A percentile compares a stretch with the other conserved stretches of the same genome.
Conservation (phyloP, 2,329 filamentous ascomycete genomes). For the Trichophaea hybrida region DNA sequence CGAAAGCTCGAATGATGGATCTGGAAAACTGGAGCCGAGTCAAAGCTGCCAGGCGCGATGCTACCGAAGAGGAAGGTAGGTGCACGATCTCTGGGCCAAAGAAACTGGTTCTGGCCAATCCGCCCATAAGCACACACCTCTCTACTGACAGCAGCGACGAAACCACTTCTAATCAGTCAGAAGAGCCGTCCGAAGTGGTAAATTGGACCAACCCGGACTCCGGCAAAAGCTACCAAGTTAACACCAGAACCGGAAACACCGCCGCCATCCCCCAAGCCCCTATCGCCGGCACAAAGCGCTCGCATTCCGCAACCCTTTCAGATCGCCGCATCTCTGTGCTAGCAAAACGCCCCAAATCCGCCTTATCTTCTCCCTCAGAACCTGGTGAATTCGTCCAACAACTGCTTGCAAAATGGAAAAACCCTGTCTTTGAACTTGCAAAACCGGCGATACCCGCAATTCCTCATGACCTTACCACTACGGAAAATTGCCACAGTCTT, state of each 20-base stretch:
- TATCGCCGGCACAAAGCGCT: not conserved
- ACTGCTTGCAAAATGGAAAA: slow-evolving; percentile 46
- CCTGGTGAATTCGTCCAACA: slow-evolving; percentile 9
- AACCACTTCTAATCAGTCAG: not conserved
- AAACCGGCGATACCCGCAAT: slow-evolving; percentile 35
- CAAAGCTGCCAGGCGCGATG: slow-evolving; percentile 17
- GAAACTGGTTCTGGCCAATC: not conserved
- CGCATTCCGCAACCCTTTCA: not conserved
- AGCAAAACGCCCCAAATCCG: not conserved
- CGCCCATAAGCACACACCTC: not conserved
- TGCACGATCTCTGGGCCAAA: not conserved
- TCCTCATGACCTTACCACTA: not conserved
- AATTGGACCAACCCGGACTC: slow-evolving; percentile 49
- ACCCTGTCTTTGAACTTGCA: slow-evolving; percentile 52
- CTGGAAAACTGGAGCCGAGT: slow-evolving; percentile 15
- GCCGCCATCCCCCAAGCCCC: not conserved
- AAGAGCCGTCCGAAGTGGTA: slow-evolving; percentile 12
- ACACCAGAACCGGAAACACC: slow-evolving; percentile 42
- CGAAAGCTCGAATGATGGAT: not conserved
- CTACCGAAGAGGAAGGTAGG: slow-evolving; percentile 14
- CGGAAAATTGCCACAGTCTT: not conserved
- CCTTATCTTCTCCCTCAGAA: not conserved
- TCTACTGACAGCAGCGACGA: not conserved
- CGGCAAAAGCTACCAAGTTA: slow-evolving; percentile 38
- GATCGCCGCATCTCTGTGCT: not conserved